Evolutionary conservation across 192 early-diverging fungal species (phyloP), one percentile per base, ranked within the genome.

Genomic region (Dimargaris xerosporica): DNA sequence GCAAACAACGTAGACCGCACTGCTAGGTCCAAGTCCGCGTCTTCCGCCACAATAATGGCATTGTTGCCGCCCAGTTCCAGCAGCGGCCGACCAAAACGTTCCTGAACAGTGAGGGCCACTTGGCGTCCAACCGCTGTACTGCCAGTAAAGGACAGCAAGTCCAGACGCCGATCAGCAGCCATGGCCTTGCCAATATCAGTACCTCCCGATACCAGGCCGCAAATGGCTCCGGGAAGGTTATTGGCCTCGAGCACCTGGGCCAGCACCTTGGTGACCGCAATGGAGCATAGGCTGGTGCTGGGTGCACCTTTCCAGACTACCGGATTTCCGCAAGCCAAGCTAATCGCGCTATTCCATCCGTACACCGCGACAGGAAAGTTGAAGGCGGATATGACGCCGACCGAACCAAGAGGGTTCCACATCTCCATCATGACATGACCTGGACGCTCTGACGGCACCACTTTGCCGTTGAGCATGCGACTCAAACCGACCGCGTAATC

Each of bases 31-130:
- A 93, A 63, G 66, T 97, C 90, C 6, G 92, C 91, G 64, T 97
- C 94, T 34, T 84, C 80, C 70, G 85, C 86, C 25, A 96, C 91
- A 58, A 96, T 85, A 63, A 96, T 90, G 30, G 91, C 91, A 64
- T 94, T 97, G 80, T 97, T 97, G 42, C 94, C 94, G 45, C 94
- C 94, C 11, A 97, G 78, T 69, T 97, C 92, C 56, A 97, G 65
- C 48, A 97, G 73, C 19, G 77, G 75, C 74, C 86, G 88, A 41
- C 94, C 94, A 64, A 97, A 94, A 1, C 94, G 79, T 56, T 82
- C 73, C 68, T 93, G 90, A 29, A 92, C 91, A 25, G 79, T 74
- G 42, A 80, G 72, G 2, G 82, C 92, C n/a, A 95, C 88, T 61
- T 82, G 73, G 50, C 85, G 75, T 41, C 86, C 87, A 12, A 84